Conservation (phyloP, 1,284 basidiomycete species). For the Irpex sp. region DNA sequence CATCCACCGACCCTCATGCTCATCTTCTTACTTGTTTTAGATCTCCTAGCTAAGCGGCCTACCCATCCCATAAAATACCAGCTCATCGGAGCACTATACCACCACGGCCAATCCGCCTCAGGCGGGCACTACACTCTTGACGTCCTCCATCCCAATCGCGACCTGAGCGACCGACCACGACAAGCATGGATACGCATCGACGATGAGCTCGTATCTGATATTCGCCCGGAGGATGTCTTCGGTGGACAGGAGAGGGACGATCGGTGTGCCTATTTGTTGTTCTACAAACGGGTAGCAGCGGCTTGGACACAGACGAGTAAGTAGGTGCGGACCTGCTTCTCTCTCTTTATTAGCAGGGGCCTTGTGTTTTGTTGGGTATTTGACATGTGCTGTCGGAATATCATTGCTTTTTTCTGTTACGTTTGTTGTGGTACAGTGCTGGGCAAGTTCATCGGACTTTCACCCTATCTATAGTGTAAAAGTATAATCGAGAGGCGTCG, state of each 20-base stretch:
- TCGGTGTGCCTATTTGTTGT: constrained; percentile 84
- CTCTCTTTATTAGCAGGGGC: not conserved
- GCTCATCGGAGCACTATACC: constrained; percentile 93
- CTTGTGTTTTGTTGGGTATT: not conserved
- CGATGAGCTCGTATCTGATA: constrained; percentile 83
- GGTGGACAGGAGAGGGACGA: constrained; percentile 58
- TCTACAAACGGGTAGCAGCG: constrained; percentile 59
- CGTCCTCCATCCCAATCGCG: constrained; percentile 77
- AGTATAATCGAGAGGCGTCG: too few species aligned
- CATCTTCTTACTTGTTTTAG: constrained; percentile 29
- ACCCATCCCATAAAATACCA: constrained; percentile 64
- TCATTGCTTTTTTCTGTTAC: not conserved
- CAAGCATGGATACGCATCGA: constrained; percentile 92
- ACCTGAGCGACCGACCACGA: constrained; percentile 38
- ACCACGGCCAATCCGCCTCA: constrained; percentile 87
- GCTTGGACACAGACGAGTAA: constrained; percentile 17
- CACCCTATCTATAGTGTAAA: too few species aligned
- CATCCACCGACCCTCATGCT: not conserved
- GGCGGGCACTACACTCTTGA: constrained; percentile 97
- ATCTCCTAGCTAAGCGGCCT: constrained; percentile 61
- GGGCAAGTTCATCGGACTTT: too few species aligned
- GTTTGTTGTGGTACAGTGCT: too few species aligned
- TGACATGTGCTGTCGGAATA: not conserved
- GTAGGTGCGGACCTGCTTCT: not conserved
- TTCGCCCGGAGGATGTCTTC: constrained; percentile 78